Conservation (phyloP, 2,329 filamentous ascomycete genomes). For the Rugonectria rugulosa region DNA sequence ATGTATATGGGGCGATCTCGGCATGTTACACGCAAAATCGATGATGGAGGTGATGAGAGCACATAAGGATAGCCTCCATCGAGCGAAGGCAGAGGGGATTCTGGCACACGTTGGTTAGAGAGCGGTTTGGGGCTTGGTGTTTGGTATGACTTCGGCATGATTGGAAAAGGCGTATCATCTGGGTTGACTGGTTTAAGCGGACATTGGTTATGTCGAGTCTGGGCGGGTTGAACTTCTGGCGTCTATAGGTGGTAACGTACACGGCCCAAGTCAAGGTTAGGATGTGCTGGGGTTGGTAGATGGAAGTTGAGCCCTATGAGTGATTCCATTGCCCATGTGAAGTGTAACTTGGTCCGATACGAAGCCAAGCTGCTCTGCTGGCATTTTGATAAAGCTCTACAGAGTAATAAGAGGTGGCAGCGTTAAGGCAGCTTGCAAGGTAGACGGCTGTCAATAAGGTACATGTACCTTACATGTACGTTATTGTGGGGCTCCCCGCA, state of each 20-base stretch:
- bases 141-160: constrained; percentile 2
- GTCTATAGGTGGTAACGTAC: too few relatives aligned
- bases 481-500: constrained; percentile 6
- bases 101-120: constrained; percentile 6
- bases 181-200: constrained; percentile 11
- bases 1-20: constrained; percentile 59
- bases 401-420: too few relatives aligned
- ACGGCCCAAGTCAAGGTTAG: not conserved
- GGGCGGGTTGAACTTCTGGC: too few relatives aligned
- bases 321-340: too few relatives aligned
- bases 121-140: not conserved
- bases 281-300: constrained; percentile 7
- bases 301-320: not conserved
- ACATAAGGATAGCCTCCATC: constrained; percentile 27
- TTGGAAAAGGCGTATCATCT: constrained; percentile 10
- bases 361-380: too few relatives aligned
- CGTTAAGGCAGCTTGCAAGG: too few relatives aligned
- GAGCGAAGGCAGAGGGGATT: constrained; percentile 19
- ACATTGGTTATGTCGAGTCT: constrained; percentile 12
- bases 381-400: too few relatives aligned
- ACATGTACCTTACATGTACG: too few relatives aligned
- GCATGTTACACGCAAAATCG: constrained; percentile 57
- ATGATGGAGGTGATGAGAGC: constrained; percentile 52
- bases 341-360: too few relatives aligned
- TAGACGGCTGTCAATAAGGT: too few relatives aligned